phyloP scores from a whole-genome alignment of 495 filamentous ascomycete species.

The Barbatosphaeria neglecta region DNA sequence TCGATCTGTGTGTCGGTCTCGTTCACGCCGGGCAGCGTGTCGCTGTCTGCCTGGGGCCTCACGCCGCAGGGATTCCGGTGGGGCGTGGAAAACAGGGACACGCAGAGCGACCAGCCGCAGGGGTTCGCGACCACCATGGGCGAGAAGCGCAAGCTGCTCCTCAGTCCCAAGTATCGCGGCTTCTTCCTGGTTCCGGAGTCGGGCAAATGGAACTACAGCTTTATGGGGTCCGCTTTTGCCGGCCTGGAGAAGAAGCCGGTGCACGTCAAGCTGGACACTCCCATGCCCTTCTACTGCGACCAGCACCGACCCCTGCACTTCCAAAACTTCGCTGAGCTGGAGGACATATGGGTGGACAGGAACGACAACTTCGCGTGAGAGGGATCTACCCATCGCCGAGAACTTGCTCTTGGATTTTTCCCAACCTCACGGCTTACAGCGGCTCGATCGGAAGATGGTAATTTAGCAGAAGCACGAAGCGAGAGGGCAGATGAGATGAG shows the following conservation, averaged over 20 bases:
- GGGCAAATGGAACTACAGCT: constrained; percentile 93
- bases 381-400: too few species aligned
- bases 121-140: constrained; percentile 90
- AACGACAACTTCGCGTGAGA: constrained; percentile 75
- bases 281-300: constrained; percentile 82
- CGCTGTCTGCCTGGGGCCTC: constrained; percentile 81
- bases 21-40: constrained; percentile 97
- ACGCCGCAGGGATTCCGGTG: constrained; percentile 91
- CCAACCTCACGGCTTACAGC: too few species aligned
- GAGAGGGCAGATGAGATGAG: not conserved
- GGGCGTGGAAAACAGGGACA: constrained; percentile 93
- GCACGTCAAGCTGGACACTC: constrained; percentile 88
- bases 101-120: constrained; percentile 77
- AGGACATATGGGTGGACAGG: constrained; percentile 82
- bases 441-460: not conserved
- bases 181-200: constrained; percentile 93
- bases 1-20: constrained; percentile 93
- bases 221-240: constrained; percentile 84
- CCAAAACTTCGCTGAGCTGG: constrained; percentile 82
- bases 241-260: constrained; percentile 79
- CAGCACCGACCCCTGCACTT: constrained; percentile 91
- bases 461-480: not conserved
- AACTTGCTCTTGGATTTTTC: too few species aligned
- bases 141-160: constrained; percentile 85
- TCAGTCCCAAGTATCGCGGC: constrained; percentile 84